Percentiles rank a stretch among this genome's conserved stretches.
Conservation (phyloP, 2,329 filamentous ascomycete genomes). For the Diaporthe sp. region DNA sequence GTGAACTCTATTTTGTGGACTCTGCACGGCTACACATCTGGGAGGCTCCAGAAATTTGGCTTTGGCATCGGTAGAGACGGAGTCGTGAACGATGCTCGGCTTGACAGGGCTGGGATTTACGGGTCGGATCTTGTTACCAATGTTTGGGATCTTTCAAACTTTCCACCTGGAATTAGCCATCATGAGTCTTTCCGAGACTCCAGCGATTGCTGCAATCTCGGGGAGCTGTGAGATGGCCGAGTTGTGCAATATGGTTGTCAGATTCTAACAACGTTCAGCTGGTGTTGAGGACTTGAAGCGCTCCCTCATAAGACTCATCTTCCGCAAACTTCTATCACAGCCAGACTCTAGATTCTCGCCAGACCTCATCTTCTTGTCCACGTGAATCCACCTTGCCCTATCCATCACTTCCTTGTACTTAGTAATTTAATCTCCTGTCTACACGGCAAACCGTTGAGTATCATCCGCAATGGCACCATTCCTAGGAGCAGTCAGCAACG, state of each 20-base stretch:
- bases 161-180: neutral
- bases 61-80: neutral
- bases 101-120: neutral
- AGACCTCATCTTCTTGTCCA: slow-evolving; percentile 4
- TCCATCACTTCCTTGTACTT: neutral
- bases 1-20: neutral
- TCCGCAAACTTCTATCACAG: neutral
- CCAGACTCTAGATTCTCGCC: neutral
- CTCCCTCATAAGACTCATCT: slow-evolving; percentile 4
- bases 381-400: neutral
- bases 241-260: neutral
- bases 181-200: neutral
- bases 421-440: neutral
- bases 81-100: neutral
- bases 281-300: neutral
- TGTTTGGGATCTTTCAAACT: neutral
- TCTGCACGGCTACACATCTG: neutral
- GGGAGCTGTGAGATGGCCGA: neutral
- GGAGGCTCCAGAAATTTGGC: neutral
- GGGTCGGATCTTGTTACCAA: neutral
- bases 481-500: neutral
- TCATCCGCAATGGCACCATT: neutral
- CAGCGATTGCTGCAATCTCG: neutral
- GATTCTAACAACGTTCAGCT: neutral
- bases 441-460: neutral